phyloP scores from a whole-genome alignment of 2,329 filamentous ascomycete species.

The Aureobasidium vineae region DNA sequence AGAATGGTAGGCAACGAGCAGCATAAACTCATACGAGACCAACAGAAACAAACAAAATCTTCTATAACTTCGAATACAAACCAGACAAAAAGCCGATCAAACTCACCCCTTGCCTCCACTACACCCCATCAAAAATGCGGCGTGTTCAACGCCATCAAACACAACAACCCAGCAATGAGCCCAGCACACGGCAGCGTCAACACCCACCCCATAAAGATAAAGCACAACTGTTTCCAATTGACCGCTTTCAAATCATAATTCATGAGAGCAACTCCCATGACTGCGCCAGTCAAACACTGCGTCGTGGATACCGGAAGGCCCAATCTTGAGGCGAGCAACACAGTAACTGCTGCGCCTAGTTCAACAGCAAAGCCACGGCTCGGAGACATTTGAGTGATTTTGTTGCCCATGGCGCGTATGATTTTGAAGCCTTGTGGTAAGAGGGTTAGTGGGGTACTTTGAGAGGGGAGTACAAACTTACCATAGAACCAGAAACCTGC shows the following conservation, averaged over 20 bases:
- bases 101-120: background rate
- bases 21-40: too few species aligned
- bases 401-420: slow-evolving; percentile 60
- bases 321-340: slow-evolving; percentile 63
- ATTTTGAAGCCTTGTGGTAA: slow-evolving; percentile 63
- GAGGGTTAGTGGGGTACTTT: slow-evolving; percentile 37
- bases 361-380: slow-evolving; percentile 61
- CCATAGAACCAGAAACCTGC: background rate
- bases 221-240: slow-evolving; percentile 62
- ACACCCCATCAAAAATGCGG: slow-evolving; percentile 44
- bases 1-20: too few species aligned
- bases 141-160: slow-evolving; percentile 62
- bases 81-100: too few species aligned
- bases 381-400: slow-evolving; percentile 59
- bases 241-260: slow-evolving; percentile 59
- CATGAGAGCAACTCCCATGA: slow-evolving; percentile 62
- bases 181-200: slow-evolving; percentile 60
- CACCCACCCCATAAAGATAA: slow-evolving; percentile 61
- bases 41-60: too few species aligned
- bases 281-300: slow-evolving; percentile 62
- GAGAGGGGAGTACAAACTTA: background rate
- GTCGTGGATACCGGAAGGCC: slow-evolving; percentile 63
- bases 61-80: too few species aligned
- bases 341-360: slow-evolving; percentile 60
- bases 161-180: slow-evolving; percentile 58